phyloP scores from a whole-genome alignment of 495 filamentous ascomycete species.

The Hyphodiscus hymeniophilus region DNA sequence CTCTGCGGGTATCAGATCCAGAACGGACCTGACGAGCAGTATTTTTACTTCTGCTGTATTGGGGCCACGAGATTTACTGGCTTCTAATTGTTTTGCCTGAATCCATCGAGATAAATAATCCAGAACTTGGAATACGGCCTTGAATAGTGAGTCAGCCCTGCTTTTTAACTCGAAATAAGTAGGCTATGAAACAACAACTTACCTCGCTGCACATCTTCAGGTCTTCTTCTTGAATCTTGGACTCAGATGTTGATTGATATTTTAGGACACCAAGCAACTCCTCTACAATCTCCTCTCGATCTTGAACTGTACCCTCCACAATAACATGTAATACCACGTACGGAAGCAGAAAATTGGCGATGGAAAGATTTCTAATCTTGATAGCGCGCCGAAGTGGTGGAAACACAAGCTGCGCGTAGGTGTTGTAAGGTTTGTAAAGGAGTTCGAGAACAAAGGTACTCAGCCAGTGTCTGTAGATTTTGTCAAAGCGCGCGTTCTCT shows the following conservation, averaged over 20 bases:
- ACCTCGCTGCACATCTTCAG: constrained; percentile 79
- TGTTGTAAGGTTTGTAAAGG: constrained; percentile 59
- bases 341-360: constrained; percentile 78
- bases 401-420: constrained; percentile 67
- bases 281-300: constrained; percentile 54
- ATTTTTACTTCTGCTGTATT: constrained; percentile 11
- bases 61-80: constrained; percentile 7
- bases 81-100: constrained; percentile 59
- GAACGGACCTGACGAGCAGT: constrained; percentile 49
- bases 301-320: constrained; percentile 54
- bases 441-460: constrained; percentile 72
- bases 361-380: constrained; percentile 70
- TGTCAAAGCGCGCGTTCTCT: constrained; percentile 2
- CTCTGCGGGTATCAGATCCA: constrained; percentile 72
- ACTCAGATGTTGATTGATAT: constrained; percentile 46
- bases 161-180: not conserved
- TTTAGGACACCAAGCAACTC: constrained; percentile 67
- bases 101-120: constrained; percentile 90
- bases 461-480: constrained; percentile 66
- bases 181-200: constrained; percentile 22
- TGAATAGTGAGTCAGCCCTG: constrained; percentile 3
- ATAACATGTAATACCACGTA: constrained; percentile 75
- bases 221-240: constrained; percentile 51
- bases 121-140: constrained; percentile 84
- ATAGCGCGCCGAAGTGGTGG: constrained; percentile 71